Evolutionary conservation across 2,329 filamentous ascomycete species (phyloP), one percentile per base, ranked within the genome.

Genomic region (Colletotrichum musicola): DNA sequence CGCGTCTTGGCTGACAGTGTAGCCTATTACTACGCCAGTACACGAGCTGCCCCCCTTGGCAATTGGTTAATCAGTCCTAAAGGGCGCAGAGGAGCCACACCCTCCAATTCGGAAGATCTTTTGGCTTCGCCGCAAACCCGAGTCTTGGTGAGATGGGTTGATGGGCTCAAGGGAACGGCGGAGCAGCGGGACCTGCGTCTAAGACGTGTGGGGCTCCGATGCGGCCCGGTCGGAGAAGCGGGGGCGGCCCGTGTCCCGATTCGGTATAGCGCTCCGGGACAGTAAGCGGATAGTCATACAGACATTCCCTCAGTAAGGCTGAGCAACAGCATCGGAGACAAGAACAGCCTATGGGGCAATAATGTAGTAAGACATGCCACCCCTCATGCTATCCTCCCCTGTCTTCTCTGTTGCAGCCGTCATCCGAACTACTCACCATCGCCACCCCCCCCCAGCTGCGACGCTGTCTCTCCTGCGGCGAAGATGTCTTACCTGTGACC

Each of bases 271-370:
- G 54, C 22, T n/a, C 18, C 14, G 18, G 54, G 54, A 56, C 54
- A 56, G n/a, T 56, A 56, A 56, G 54, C 54, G 4, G 38, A 56
- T 16, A 56, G 54, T 56, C n/a, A 56, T 42, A 14, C 54, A 56
- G 44, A 44, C 38, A 12, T 4, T n/a, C 6, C 3, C 44, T 20
- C 18, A 27, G 38, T 10, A 44, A 44, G 22, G 44, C 44, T 56
- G 42, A 25, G 54, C 44, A 56, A 56, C 44, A 44, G 9, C 10
- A 25, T 25, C 22, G 22, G 22, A 25, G 22, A 25, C 22, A 25
- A 25, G 22, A 25, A 25, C 22, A 25, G 22, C 22, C 22, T 25
- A 25, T 25, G 3, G 3, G 4, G 4, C 22, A 25, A 25, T 25
- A 4, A 25, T 25, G 22, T 25, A 25, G 22, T 25, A 25, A 25